Evolutionary conservation across 2,329 filamentous ascomycete genomes (phyloP).

Genomic region (Paraphoma chrysanthemicola): DNA sequence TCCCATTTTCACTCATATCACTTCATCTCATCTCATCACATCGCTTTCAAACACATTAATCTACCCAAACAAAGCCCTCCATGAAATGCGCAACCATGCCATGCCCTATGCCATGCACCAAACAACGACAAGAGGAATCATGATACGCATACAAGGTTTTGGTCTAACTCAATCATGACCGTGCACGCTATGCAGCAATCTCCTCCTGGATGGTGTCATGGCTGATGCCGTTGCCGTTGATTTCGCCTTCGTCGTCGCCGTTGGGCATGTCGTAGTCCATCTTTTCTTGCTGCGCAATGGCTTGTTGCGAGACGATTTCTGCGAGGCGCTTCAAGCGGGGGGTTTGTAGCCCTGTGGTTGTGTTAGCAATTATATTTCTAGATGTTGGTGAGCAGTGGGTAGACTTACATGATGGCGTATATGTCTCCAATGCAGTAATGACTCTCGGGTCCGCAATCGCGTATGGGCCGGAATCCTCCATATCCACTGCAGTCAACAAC

Average conservation of each 20-base stretch:
- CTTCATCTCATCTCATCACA: background rate
- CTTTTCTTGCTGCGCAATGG: slow-evolving; percentile 93
- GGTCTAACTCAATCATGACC: background rate
- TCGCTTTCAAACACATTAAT: background rate
- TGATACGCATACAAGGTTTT: background rate
- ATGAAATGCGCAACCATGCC: background rate
- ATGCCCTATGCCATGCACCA: background rate
- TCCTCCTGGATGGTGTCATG: slow-evolving; percentile 24
- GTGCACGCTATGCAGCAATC: slow-evolving; percentile 16
- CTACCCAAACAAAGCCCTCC: background rate
- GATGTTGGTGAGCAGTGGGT: too few relatives aligned
- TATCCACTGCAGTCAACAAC: slow-evolving; percentile 91
- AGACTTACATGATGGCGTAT: slow-evolving; percentile 91
- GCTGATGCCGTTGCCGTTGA: slow-evolving; percentile 3
- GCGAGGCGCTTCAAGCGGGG: slow-evolving; percentile 92
- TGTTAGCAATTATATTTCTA: slow-evolving; percentile 33
- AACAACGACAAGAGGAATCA: background rate
- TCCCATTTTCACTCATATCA: background rate
- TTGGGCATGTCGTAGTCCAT: slow-evolving; percentile 60
- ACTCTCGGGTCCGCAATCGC: slow-evolving; percentile 96
- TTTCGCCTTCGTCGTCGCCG: slow-evolving; percentile 5
- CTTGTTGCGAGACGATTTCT: slow-evolving; percentile 97
- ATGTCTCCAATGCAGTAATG: slow-evolving; percentile 96
- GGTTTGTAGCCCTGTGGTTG: slow-evolving; percentile 82
- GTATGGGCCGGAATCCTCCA: slow-evolving; percentile 98